These are phyloP conservation scores for Saitozyma sp. DNA, from an alignment of 768 basidiomycete species.

Conservation along the genomic window DNA sequence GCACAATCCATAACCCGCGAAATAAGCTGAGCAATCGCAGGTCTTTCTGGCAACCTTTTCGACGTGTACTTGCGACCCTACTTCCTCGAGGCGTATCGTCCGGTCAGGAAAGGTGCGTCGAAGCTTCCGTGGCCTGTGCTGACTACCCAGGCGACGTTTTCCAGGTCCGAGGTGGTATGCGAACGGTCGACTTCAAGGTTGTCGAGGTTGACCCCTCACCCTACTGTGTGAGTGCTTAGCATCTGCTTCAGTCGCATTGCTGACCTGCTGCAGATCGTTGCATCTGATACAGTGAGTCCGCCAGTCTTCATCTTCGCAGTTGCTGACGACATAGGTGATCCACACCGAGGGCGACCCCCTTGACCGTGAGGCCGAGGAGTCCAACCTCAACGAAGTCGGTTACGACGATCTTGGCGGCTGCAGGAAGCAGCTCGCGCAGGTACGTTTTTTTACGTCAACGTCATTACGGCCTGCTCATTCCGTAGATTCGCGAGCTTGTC, in stretches of 20 bases:
- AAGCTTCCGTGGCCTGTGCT: background rate
- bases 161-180: conserved; percentile 97
- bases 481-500: conserved; percentile 88
- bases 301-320: background rate
- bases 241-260: background rate
- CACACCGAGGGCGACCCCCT: conserved; percentile 90
- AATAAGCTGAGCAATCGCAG: conserved; percentile 22
- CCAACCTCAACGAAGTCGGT: conserved; percentile 92
- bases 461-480: background rate
- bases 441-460: conserved; percentile 17
- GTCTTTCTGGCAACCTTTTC: conserved; percentile 92
- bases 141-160: conserved; percentile 78
- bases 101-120: conserved; percentile 42
- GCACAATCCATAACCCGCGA: conserved; percentile 7
- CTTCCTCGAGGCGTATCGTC: conserved; percentile 80
- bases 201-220: conserved; percentile 97
- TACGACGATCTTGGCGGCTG: conserved; percentile 99
- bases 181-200: conserved; percentile 94
- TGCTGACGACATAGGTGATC: conserved; percentile 29
- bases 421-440: conserved; percentile 97
- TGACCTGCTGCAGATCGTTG: conserved; percentile 66
- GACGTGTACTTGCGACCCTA: conserved; percentile 98
- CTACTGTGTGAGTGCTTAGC: conserved; percentile 62
- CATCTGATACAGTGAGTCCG: conserved; percentile 97
- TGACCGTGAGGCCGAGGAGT: conserved; percentile 98